Evolutionary conservation across 352 stramenopile species (phyloP), one percentile per base, ranked within the genome.

Genomic region (Globisporangium iwayamae): DNA sequence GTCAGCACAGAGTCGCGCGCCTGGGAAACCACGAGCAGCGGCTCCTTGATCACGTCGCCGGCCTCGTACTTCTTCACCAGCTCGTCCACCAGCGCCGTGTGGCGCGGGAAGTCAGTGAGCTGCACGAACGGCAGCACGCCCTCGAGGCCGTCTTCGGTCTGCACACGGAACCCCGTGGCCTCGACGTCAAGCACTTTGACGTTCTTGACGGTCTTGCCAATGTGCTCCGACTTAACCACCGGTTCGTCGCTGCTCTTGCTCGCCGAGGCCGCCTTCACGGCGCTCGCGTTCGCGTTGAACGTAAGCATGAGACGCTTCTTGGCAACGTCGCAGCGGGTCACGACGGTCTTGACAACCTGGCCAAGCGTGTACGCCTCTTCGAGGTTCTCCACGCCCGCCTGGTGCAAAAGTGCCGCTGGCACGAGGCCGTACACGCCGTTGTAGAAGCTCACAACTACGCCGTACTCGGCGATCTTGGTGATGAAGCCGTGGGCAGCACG

Each of bases 361-460:
- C 89, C 89, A 6, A 90, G 47, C 22, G 83, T 77, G 67, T 97
- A 97, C 28, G 86, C 88, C 45, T 96, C 81, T 34, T 90, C 79
- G 8, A 96, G 72, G 62, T 95, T 89, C 7, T 76, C 70, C 50
- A 97, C 90, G 14, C 91, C 91, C 3, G 90, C 87, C 48, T 90
- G 71, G 30, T 82, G 78, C 30, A 99, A 71, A 62, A 94, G 83
- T 47, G 79, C 83, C 2, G 91, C 90, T 0, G 88, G 90, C 6
- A 98, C 91, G 36, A 96, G 74, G 30, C 96, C 96, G 69, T 98
- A 96, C 28, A 98, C 92, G 59, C 94, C 93, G 70, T 98, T 96
- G 83, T 96, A 98, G 69, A 99, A 99, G 46, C 85, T 98, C 30
- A 99, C 91, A 60, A 95, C 94, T 16, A 99, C 74, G 25, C 94